These are phyloP conservation scores for Striga asiatica DNA, from an alignment of 257 asterid species.

Conservation along the genomic window DNA sequence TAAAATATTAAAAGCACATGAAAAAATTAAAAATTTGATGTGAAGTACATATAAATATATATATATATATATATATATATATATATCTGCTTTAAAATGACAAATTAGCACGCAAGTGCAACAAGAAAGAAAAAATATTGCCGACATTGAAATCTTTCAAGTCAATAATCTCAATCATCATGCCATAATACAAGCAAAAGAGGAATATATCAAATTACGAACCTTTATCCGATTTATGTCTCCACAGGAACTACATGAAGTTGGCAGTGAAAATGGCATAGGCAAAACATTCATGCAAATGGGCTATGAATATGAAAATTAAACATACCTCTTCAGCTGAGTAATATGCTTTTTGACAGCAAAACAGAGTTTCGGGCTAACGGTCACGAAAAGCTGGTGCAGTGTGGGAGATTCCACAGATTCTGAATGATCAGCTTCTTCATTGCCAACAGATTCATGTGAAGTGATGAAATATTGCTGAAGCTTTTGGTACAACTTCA, in stretches of 20 bases:
- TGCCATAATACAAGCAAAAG: too few species aligned
- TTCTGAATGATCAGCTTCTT: not conserved
- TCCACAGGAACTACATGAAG: too few species aligned
- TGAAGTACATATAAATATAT: too few species aligned
- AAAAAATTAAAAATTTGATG: too few species aligned
- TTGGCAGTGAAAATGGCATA: not conserved
- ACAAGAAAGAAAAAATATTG: too few species aligned
- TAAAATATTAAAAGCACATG: not conserved
- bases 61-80: too few species aligned
- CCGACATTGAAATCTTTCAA: too few species aligned
- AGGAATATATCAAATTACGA: too few species aligned
- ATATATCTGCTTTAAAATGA: too few species aligned
- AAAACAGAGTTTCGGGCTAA: conserved; percentile 57
- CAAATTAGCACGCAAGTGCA: too few species aligned
- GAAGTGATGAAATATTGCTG: conserved; percentile 35
- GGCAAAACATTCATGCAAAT: not conserved
- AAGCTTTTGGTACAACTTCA: conserved; percentile 40
- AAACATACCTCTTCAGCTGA: conserved; percentile 46
- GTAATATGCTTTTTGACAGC: conserved; percentile 58
- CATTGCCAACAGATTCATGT: conserved; percentile 14
- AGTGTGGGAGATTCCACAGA: conserved; percentile 11
- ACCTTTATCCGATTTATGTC: too few species aligned
- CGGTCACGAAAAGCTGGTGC: conserved; percentile 60
- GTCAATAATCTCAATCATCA: too few species aligned
- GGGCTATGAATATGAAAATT: not conserved